phyloP scores from a whole-genome alignment of 495 filamentous ascomycete species.

The Hypoxylon lenormandii region DNA sequence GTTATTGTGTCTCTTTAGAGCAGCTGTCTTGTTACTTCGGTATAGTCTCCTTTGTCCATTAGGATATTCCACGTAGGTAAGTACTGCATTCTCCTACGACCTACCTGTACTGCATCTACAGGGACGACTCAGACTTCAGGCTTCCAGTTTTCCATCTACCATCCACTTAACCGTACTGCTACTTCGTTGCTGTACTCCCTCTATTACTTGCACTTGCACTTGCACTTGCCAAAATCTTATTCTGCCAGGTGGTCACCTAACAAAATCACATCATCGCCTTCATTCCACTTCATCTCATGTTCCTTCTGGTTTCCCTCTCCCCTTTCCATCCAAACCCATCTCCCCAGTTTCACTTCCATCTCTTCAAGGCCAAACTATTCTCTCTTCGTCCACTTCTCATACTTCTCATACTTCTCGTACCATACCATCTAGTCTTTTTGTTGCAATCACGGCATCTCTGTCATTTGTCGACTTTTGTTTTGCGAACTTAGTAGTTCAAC shows the following conservation, averaged over 20 bases:
- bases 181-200: not conserved
- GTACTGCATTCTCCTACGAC: not conserved
- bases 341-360: slow-evolving; percentile 33
- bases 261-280: not conserved
- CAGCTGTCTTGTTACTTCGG: slow-evolving; percentile 3
- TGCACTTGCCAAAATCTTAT: slow-evolving; percentile 4
- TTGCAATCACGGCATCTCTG: slow-evolving; percentile 48
- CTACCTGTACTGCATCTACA: too few species aligned
- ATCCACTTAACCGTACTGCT: not conserved
- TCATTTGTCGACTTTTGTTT: slow-evolving; percentile 45
- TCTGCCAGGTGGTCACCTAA: not conserved
- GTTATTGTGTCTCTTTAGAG: slow-evolving; percentile 8
- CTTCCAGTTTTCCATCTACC: slow-evolving; percentile 1
- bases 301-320: slow-evolving; percentile 7
- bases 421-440: slow-evolving; percentile 46
- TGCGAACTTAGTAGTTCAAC: slow-evolving; percentile 38
- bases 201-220: slow-evolving; percentile 4
- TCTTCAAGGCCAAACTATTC: slow-evolving; percentile 15
- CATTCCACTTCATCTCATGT: slow-evolving; percentile 20
- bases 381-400: slow-evolving; percentile 23
- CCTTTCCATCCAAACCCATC: not conserved
- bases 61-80: slow-evolving; percentile 6
- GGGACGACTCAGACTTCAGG: too few species aligned
- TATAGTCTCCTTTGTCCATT: slow-evolving; percentile 15
- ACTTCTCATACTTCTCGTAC: slow-evolving; percentile 4